phyloP scores from a whole-genome alignment of 768 basidiomycete species.

The Rhodotorula taiwanensis region DNA sequence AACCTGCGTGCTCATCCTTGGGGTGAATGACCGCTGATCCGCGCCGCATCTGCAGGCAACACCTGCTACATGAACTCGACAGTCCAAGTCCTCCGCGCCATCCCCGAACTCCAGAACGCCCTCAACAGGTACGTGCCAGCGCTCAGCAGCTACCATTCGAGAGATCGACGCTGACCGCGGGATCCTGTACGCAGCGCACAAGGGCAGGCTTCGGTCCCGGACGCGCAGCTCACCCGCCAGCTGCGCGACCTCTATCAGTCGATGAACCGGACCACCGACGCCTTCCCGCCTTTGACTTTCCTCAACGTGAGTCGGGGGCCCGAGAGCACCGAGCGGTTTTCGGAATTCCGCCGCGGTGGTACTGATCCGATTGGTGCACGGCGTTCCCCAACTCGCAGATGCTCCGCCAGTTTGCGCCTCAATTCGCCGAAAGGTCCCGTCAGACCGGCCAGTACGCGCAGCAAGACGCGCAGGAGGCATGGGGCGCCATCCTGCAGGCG shows the following conservation, averaged over 20 bases:
- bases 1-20: constrained; percentile 42
- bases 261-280: constrained; percentile 71
- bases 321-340: too few relatives aligned
- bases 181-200: constrained; percentile 39
- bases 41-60: too few relatives aligned
- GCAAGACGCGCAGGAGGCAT: constrained; percentile 92
- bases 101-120: constrained; percentile 77
- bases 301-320: constrained; percentile 49
- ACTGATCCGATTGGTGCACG: too few relatives aligned
- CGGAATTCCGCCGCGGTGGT: too few relatives aligned
- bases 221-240: constrained; percentile 47
- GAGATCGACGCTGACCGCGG: constrained; percentile 12
- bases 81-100: constrained; percentile 82
- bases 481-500: constrained; percentile 63
- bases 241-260: constrained; percentile 63
- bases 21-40: too few relatives aligned
- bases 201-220: constrained; percentile 43
- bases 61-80: constrained; percentile 98
- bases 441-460: constrained; percentile 60
- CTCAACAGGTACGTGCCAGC: constrained; percentile 53
- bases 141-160: not conserved
- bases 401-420: constrained; percentile 72
- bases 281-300: constrained; percentile 64
- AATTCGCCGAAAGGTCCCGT: constrained; percentile 65
- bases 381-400: constrained; percentile 38